These are phyloP conservation scores for Claviceps sp. DNA, from an alignment of 2,329 filamentous ascomycete species.

Conservation along the genomic window DNA sequence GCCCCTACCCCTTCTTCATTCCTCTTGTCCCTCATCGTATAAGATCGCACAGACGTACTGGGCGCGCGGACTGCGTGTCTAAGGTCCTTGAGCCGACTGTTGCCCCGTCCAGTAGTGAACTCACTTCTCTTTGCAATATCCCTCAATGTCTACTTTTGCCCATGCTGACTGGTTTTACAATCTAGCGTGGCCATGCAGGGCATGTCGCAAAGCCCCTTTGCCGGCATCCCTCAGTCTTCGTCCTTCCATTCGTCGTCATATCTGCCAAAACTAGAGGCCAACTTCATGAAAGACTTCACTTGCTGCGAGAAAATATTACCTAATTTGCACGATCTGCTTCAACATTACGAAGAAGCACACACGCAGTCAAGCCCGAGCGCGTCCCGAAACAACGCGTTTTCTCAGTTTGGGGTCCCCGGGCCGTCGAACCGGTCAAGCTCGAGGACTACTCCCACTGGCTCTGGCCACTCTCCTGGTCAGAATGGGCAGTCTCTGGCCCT, in stretches of 20 bases:
- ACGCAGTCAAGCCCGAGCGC: slow-evolving; percentile 48
- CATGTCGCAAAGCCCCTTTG: slow-evolving; percentile 65
- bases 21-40: not conserved
- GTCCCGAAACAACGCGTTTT: slow-evolving; percentile 26
- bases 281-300: slow-evolving; percentile 94
- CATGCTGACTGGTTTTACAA: not conserved
- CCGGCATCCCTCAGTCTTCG: slow-evolving; percentile 63
- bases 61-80: not conserved
- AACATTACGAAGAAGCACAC: slow-evolving; percentile 94
- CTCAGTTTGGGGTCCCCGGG: slow-evolving; percentile 23
- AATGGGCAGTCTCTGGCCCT: slow-evolving; percentile 21
- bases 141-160: not conserved
- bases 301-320: slow-evolving; percentile 86
- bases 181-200: slow-evolving; percentile 85
- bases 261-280: slow-evolving; percentile 87
- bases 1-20: not conserved
- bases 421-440: slow-evolving; percentile 20
- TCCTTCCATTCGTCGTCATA: slow-evolving; percentile 96
- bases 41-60: not conserved
- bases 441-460: slow-evolving; percentile 18
- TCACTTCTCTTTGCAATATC: too few relatives aligned
- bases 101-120: too few relatives aligned
- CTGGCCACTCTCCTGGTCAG: slow-evolving; percentile 18
- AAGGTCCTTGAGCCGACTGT: not conserved
- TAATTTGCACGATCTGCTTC: slow-evolving; percentile 84